Evolutionary conservation across 1,284 basidiomycete species (phyloP), one percentile per base, ranked within the genome.

Genomic region (Sphagnurus paluster): DNA sequence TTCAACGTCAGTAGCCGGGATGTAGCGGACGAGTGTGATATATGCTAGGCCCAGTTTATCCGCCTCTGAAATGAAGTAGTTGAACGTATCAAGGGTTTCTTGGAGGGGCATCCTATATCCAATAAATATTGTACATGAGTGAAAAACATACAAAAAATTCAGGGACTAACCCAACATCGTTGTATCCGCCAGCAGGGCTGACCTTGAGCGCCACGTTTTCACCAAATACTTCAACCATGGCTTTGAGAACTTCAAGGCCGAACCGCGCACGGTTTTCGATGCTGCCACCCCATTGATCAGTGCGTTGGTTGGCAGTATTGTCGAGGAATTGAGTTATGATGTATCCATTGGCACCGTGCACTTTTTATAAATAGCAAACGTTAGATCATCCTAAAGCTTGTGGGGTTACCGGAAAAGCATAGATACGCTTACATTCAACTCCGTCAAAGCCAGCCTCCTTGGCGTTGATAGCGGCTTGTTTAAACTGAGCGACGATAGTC

Each of bases 381-480:
- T 24, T 21, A 13, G 6, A 14, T 44, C 4, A 41, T 16, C 4
- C 10, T 21, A 14, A 26, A n/a, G n/a, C 7, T 30, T 40, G 35
- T n/a, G 42, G 33, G 14, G 29, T 7, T 40, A 13, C 16, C 2
- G 14, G 39, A 16, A 20, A 5, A n/a, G 4, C 35, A 13, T 21
- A 14, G 28, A 42, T 21, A 26, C 20, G 52, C 65, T 43, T 54
- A 71, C 73, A 39, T 66, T 87, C 82, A 24, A 84, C 75, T 25
- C 82, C 82, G 55, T 87, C 83, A 53, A 85, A 84, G 0, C 82
- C 83, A 19, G 82, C 80, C 55, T 73, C 68, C 38, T 79, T 73
- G 2, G 81, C 79, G 46, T 77, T 76, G 26, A 71, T 57, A 3
- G 81, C 80, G 0, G 79, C 78, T 33, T 75, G 56, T 30, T 64